Conservation (phyloP, 257 asterid genomes). For the Penstemon davidsonii region DNA sequence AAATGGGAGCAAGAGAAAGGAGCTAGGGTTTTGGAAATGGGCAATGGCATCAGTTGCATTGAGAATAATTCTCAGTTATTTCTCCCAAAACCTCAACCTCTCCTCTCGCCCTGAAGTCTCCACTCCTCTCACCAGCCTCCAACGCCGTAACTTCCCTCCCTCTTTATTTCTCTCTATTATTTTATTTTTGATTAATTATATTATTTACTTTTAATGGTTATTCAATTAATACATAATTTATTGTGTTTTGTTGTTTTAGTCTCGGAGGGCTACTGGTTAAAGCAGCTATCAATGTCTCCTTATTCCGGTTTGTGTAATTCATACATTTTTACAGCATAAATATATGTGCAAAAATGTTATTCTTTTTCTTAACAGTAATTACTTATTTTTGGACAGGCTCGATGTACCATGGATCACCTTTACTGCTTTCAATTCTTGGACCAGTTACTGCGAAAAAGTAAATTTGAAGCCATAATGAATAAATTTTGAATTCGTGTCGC, state of each 20-base stretch:
- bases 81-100: slow-evolving; percentile 70
- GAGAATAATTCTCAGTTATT: slow-evolving; percentile 66
- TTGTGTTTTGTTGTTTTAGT: slow-evolving; percentile 40
- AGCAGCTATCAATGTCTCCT: slow-evolving; percentile 81
- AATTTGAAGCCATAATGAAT: neutral
- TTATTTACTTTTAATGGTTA: neutral
- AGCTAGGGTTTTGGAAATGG: slow-evolving; percentile 81
- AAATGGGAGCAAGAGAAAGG: slow-evolving; percentile 32
- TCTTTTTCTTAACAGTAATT: neutral
- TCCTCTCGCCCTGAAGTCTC: slow-evolving; percentile 96
- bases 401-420: slow-evolving; percentile 96
- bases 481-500: slow-evolving; percentile 13
- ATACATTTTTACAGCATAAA: neutral
- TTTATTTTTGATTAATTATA: neutral
- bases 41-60: slow-evolving; percentile 56
- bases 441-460: slow-evolving; percentile 76
- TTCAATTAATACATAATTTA: neutral
- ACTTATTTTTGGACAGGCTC: slow-evolving; percentile 54
- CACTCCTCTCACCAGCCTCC: slow-evolving; percentile 94
- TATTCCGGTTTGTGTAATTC: slow-evolving; percentile 66
- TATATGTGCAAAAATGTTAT: neutral
- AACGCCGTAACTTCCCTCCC: slow-evolving; percentile 57
- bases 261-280: slow-evolving; percentile 95
- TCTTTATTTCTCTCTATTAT: neutral
- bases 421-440: slow-evolving; percentile 73